A percentile compares a stretch with the other conserved stretches of the same genome.
phyloP scores from a whole-genome alignment of 225 moss, liverwort and hornwort species.

The Pleurozium schreberi region DNA sequence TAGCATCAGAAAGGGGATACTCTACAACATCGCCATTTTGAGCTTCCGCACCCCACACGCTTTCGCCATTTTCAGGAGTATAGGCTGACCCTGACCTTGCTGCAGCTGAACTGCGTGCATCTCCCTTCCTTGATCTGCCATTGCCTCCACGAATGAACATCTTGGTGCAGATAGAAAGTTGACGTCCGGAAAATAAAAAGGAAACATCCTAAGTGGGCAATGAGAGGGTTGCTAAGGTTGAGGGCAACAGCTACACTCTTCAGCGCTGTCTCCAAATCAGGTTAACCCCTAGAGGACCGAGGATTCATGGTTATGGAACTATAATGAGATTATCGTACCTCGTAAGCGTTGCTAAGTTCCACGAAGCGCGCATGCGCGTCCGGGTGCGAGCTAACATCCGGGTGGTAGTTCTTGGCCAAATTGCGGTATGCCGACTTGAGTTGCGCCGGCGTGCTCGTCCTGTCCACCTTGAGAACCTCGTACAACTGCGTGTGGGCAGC shows the following conservation, averaged over 20 bases:
- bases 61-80: conserved; percentile 24
- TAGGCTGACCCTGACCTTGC: conserved; percentile 30
- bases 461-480: conserved; percentile 48
- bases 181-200: neutral
- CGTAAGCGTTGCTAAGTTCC: conserved; percentile 63
- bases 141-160: neutral
- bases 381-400: conserved; percentile 52
- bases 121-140: conserved; percentile 56
- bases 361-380: conserved; percentile 53
- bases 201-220: neutral
- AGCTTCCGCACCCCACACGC: conserved; percentile 38
- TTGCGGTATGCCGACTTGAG: conserved; percentile 64
- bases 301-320: neutral
- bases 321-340: conserved; percentile 12
- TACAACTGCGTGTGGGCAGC: conserved; percentile 47
- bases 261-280: neutral
- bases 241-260: neutral
- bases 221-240: neutral
- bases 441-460: conserved; percentile 28
- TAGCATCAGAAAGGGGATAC: conserved; percentile 51
- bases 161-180: neutral
- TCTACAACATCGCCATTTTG: conserved; percentile 67
- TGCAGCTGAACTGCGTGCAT: conserved; percentile 58
- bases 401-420: conserved; percentile 56
- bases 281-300: neutral